These are phyloP conservation scores for Daphne laureola DNA, from an alignment of 441 rosid genomes.

Conservation along the genomic window DNA sequence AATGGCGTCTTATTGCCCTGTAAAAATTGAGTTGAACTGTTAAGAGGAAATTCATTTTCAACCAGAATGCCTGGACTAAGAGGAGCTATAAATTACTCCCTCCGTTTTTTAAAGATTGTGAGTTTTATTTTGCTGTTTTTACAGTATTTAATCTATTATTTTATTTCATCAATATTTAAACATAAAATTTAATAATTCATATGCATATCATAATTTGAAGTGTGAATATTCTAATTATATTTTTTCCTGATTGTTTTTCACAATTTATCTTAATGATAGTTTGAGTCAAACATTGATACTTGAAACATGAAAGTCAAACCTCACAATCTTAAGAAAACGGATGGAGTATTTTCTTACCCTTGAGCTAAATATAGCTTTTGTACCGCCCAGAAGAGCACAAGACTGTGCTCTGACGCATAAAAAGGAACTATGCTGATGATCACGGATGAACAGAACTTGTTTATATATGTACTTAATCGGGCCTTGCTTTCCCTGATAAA, in stretches of 20 bases:
- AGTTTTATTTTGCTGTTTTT: too few relatives aligned
- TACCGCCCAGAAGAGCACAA: conserved; percentile 70
- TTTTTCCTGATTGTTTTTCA: too few relatives aligned
- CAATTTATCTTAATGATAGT: too few relatives aligned
- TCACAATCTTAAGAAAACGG: too few relatives aligned
- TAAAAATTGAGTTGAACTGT: conserved; percentile 8
- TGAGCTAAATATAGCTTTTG: conserved; percentile 51
- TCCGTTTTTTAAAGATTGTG: too few relatives aligned
- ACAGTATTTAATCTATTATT: too few relatives aligned
- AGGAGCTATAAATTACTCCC: conserved; percentile 1
- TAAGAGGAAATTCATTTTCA: neutral
- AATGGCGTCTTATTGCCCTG: conserved; percentile 57
- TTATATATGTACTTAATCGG: conserved; percentile 77
- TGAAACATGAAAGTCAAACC: too few relatives aligned
- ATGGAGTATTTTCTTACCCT: conserved; percentile 49
- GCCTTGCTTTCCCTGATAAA: conserved; percentile 83
- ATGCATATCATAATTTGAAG: too few relatives aligned
- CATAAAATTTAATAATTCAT: too few relatives aligned
- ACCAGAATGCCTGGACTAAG: neutral
- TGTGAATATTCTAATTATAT: too few relatives aligned
- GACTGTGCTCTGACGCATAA: conserved; percentile 67
- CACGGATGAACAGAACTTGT: conserved; percentile 62
- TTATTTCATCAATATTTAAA: too few relatives aligned
- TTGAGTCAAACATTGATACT: too few relatives aligned
- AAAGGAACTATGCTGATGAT: conserved; percentile 87